Conservation (phyloP, 768 basidiomycete genomes). For the Boletus subparvulus region DNA sequence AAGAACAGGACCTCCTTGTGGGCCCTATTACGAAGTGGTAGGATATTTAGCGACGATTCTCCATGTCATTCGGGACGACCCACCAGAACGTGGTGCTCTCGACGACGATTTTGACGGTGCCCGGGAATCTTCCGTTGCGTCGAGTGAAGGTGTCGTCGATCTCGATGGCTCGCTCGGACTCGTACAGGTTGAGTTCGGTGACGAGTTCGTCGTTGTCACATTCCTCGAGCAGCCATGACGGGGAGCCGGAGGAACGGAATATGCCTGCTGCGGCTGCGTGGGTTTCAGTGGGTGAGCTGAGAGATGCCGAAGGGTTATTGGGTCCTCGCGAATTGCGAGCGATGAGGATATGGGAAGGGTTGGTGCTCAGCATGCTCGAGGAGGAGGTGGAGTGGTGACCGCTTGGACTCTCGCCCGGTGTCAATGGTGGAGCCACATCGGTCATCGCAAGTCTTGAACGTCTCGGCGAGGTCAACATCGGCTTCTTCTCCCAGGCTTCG, state of each 20-base stretch:
- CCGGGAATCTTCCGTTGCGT: slow-evolving; percentile 60
- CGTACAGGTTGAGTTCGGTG: slow-evolving; percentile 66
- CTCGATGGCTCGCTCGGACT: slow-evolving; percentile 70
- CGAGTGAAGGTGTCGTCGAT: slow-evolving; percentile 78
- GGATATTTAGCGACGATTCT: slow-evolving; percentile 5
- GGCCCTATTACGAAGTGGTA: slow-evolving; percentile 49
- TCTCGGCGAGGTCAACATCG: background rate
- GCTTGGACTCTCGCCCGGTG: background rate
- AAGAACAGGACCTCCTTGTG: slow-evolving; percentile 92
- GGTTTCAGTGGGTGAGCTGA: slow-evolving; percentile 84
- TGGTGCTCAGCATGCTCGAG: slow-evolving; percentile 31
- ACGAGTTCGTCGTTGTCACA: slow-evolving; percentile 67
- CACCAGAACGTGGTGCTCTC: slow-evolving; percentile 90
- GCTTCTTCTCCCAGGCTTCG: background rate
- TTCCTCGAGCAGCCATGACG: slow-evolving; percentile 78
- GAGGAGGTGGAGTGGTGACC: background rate
- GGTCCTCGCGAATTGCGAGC: slow-evolving; percentile 79
- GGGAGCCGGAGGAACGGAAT: slow-evolving; percentile 77
- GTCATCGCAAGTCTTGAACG: background rate
- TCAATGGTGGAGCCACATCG: background rate
- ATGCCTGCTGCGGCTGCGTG: slow-evolving; percentile 85
- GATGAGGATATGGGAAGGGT: slow-evolving; percentile 86
- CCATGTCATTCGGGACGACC: slow-evolving; percentile 28
- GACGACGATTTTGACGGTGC: slow-evolving; percentile 88
- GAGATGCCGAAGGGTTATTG: slow-evolving; percentile 73